Evolutionary conservation across 2,329 filamentous ascomycete species (phyloP).

Genomic region (Claviceps lovelessii): DNA sequence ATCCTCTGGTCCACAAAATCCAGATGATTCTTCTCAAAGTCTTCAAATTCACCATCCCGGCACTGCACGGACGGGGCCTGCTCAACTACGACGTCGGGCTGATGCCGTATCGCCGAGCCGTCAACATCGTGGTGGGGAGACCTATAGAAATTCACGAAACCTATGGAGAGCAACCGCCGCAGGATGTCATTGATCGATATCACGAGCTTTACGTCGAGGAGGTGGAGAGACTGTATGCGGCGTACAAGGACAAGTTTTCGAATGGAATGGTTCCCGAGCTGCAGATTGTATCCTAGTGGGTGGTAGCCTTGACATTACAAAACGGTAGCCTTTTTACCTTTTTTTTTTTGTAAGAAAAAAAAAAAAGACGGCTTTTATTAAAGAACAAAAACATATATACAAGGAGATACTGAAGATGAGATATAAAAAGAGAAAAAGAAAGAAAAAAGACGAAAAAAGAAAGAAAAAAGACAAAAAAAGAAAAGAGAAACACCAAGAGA

Average conservation of each 20-base stretch:
- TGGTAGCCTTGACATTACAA: slow-evolving; percentile 15
- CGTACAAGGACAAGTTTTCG: slow-evolving; percentile 65
- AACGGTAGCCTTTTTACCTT: neutral
- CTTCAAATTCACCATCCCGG: slow-evolving; percentile 82
- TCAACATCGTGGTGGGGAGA: slow-evolving; percentile 80
- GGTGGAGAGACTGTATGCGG: slow-evolving; percentile 57
- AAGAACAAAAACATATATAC: neutral
- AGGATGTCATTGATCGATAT: slow-evolving; percentile 64
- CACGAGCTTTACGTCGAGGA: slow-evolving; percentile 69
- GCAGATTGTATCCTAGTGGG: slow-evolving; percentile 39
- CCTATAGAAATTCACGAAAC: slow-evolving; percentile 57
- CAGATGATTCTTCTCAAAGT: slow-evolving; percentile 75
- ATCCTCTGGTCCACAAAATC: slow-evolving; percentile 64
- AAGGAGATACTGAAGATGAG: neutral
- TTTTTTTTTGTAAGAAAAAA: neutral
- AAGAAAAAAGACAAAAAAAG: too few relatives aligned
- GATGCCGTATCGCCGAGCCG: slow-evolving; percentile 77
- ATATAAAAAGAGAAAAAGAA: neutral
- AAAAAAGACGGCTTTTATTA: neutral
- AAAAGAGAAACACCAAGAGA: neutral
- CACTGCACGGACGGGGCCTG: slow-evolving; percentile 79
- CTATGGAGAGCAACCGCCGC: slow-evolving; percentile 45
- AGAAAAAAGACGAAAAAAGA: neutral
- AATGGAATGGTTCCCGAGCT: slow-evolving; percentile 48
- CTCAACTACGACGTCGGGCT: slow-evolving; percentile 97